These are phyloP conservation scores for Goffeauzyma gilvescens DNA, from an alignment of 768 basidiomycete genomes.

Conservation along the genomic window DNA sequence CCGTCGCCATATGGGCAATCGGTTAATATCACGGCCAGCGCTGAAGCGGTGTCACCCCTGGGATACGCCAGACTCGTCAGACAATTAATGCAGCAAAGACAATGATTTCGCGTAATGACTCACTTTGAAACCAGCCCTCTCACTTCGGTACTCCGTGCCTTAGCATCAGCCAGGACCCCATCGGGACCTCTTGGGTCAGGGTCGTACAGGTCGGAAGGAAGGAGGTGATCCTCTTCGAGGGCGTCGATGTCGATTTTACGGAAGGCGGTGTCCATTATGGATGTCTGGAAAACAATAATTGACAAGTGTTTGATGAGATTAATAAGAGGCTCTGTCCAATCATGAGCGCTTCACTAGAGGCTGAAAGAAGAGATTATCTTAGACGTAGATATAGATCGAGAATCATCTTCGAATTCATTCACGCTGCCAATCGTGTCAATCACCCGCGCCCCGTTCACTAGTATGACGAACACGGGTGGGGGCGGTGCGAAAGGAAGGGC, in stretches of 20 bases:
- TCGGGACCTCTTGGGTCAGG: constrained; percentile 62
- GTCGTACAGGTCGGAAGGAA: constrained; percentile 68
- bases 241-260: constrained; percentile 86
- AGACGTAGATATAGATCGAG: too few species aligned
- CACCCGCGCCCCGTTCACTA: too few species aligned
- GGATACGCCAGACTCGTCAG: too few species aligned
- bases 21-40: constrained; percentile 51
- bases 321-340: too few species aligned
- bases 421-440: too few species aligned
- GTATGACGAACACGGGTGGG: too few species aligned
- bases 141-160: constrained; percentile 52
- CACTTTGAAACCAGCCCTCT: constrained; percentile 57
- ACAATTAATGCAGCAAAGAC: not conserved
- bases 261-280: constrained; percentile 40
- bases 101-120: constrained; percentile 19
- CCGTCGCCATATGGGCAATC: constrained; percentile 73
- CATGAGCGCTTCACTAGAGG: too few species aligned
- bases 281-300: too few species aligned
- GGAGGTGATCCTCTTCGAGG: constrained; percentile 75
- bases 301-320: too few species aligned
- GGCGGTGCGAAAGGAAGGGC: too few species aligned
- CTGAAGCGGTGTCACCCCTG: constrained; percentile 60
- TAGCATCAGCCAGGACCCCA: constrained; percentile 56
- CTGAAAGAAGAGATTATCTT: too few species aligned
- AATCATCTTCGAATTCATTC: too few species aligned